Base-by-base conservation (phyloP, 129 eudicot species). In the Centella asiatica region DNA sequence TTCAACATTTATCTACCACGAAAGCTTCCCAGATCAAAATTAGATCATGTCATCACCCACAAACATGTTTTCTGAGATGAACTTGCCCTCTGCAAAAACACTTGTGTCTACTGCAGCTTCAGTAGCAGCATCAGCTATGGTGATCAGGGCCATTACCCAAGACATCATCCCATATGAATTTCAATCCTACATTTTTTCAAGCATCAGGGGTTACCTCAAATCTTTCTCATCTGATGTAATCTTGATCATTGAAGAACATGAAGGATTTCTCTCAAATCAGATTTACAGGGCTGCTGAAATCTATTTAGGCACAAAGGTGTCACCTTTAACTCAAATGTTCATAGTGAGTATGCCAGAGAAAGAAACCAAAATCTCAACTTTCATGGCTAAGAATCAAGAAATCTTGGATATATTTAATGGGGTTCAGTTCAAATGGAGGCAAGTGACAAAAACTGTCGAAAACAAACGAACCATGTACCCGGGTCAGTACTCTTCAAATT, bases 81-180 rank as follows among this genome's bases (percentile, higher is more conserved):
- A n/a, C 58, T 22, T 58, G 66, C 73, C 73, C 46, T 69, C 73
- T n/a, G 60, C 66, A 0, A 58, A 69, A 57, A 46, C 73, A 19
- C 18, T 47, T 3, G 51, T 58, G 4, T 58, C 73, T 51, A 59
- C 60, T 0, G 66, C 73, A 14, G 73, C 73, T 33, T 69, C 73
- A 2, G 42, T 54, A 10, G 64, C 72, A 13, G 72, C 72, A 18
- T 40, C 72, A 3, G 72, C 65, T 20, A 68, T 68, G 72, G 57
- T 68, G 2, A 19, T 68, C 26, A 52, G 72, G 20, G 62, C 76
- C 10, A 14, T 71, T 4, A 62, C 76, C 55, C 40, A 60, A 14
- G 69, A 71, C 5, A 17, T 71, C 27, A 42, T 62, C 4, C 76
- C 76, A 1, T 5, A 62, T 18, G 69, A 52, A 24, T 46, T 62